These are phyloP conservation scores for Phytopythium boreale DNA, from an alignment of 352 stramenopile species.

Conservation along the genomic window DNA sequence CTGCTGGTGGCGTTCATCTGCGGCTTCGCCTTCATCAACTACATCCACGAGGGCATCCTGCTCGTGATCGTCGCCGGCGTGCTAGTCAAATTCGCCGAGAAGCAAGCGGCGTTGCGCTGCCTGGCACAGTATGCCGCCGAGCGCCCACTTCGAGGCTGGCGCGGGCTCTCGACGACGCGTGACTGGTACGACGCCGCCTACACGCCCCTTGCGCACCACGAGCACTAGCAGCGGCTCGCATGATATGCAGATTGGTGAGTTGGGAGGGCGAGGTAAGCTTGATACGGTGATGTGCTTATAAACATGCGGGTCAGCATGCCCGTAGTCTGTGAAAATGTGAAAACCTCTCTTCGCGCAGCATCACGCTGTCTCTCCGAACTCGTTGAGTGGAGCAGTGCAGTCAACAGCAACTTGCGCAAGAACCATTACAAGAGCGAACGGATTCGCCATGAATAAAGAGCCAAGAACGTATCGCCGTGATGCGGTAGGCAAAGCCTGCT, in stretches of 20 bases:
- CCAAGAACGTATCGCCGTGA: too few species aligned
- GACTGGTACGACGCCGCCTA: slow-evolving; percentile 88
- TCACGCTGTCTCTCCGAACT: too few species aligned
- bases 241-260: neutral
- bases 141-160: slow-evolving; percentile 65
- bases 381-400: too few species aligned
- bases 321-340: too few species aligned
- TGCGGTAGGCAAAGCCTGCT: too few species aligned
- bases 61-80: slow-evolving; percentile 44
- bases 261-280: too few species aligned
- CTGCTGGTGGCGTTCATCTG: slow-evolving; percentile 58
- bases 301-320: too few species aligned
- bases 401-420: too few species aligned
- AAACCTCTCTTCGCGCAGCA: too few species aligned
- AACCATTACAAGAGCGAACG: too few species aligned
- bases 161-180: slow-evolving; percentile 75
- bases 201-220: slow-evolving; percentile 72
- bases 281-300: too few species aligned
- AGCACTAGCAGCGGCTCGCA: slow-evolving; percentile 27
- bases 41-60: slow-evolving; percentile 75
- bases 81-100: slow-evolving; percentile 70
- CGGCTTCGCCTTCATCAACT: slow-evolving; percentile 50
- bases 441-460: too few species aligned
- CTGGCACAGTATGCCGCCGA: slow-evolving; percentile 77
- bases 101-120: slow-evolving; percentile 60